These are phyloP conservation scores for Pythium chondricola DNA, from an alignment of 352 stramenopile genomes.

Conservation along the genomic window DNA sequence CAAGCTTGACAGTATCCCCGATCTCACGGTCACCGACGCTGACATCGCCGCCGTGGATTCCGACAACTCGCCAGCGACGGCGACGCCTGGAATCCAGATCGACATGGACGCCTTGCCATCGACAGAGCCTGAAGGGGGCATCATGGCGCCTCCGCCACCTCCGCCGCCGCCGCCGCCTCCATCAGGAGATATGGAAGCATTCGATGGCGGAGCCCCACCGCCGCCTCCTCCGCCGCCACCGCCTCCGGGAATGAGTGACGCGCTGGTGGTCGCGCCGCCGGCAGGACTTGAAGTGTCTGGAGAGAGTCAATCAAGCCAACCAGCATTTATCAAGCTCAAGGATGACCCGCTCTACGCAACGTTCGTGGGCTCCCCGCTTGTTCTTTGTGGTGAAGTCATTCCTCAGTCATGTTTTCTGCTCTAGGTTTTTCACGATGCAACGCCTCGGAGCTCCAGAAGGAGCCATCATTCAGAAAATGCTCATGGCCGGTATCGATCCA, in stretches of 20 bases:
- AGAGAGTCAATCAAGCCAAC: constrained; percentile 16
- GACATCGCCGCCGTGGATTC: constrained; percentile 37
- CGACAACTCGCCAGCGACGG: constrained; percentile 21
- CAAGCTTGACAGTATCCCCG: constrained; percentile 80
- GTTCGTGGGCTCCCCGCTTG: constrained; percentile 15
- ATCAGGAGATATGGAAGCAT: constrained; percentile 9
- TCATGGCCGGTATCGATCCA: constrained; percentile 71
- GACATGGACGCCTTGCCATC: constrained; percentile 57
- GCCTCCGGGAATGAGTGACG: constrained; percentile 16
- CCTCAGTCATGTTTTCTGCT: too few relatives aligned
- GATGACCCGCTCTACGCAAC: constrained; percentile 76
- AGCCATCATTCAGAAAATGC: constrained; percentile 73
- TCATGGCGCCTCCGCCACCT: constrained; percentile 22
- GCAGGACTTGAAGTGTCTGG: constrained; percentile 24
- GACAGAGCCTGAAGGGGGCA: constrained; percentile 23
- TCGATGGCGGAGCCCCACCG: constrained; percentile 9
- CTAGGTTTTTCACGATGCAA: constrained; percentile 79
- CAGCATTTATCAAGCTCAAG: constrained; percentile 71
- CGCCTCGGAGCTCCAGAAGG: constrained; percentile 63
- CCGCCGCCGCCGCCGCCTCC: constrained; percentile 23
- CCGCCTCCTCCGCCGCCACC: constrained; percentile 46
- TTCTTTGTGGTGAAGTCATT: background rate
- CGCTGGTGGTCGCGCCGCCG: constrained; percentile 25
- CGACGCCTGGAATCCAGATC: constrained; percentile 38
- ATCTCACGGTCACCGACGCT: constrained; percentile 61